phyloP scores from a whole-genome alignment of 2,329 filamentous ascomycete species.

The Xylaria multiplex region DNA sequence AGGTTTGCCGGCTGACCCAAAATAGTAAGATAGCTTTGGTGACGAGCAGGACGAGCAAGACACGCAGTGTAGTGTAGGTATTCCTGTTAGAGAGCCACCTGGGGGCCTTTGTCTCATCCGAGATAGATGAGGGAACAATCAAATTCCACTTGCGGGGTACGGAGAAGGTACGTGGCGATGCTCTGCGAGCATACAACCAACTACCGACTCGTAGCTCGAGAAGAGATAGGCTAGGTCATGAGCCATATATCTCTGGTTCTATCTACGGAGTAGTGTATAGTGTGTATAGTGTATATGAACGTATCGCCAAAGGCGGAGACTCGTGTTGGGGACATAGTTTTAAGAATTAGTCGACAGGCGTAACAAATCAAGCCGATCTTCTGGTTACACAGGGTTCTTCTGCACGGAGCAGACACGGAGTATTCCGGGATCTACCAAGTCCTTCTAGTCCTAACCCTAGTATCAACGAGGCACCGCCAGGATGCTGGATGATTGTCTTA shows the following conservation, averaged over 20 bases:
- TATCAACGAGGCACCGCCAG: conserved; percentile 12
- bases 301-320: conserved; percentile 6
- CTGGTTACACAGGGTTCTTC: conserved; percentile 12
- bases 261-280: not conserved
- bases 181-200: not conserved
- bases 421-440: conserved; percentile 29
- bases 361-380: conserved; percentile 16
- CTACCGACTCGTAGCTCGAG: conserved; percentile 1
- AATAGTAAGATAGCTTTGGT: conserved; percentile 7
- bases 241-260: conserved; percentile 3
- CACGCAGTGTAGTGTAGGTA: not conserved
- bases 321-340: too few relatives aligned
- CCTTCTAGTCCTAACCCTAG: conserved; percentile 1
- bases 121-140: not conserved
- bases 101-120: not conserved
- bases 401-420: conserved; percentile 1
- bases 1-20: conserved; percentile 14
- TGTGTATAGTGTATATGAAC: not conserved
- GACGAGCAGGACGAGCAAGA: not conserved
- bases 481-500: not conserved
- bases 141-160: conserved; percentile 5
- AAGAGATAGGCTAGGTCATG: conserved; percentile 1
- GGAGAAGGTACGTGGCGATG: conserved; percentile 11
- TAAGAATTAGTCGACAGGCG: too few relatives aligned
- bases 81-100: not conserved